Base-by-base conservation (phyloP, 805 yeast genomes). In the Candida khao-thaluensis region DNA sequence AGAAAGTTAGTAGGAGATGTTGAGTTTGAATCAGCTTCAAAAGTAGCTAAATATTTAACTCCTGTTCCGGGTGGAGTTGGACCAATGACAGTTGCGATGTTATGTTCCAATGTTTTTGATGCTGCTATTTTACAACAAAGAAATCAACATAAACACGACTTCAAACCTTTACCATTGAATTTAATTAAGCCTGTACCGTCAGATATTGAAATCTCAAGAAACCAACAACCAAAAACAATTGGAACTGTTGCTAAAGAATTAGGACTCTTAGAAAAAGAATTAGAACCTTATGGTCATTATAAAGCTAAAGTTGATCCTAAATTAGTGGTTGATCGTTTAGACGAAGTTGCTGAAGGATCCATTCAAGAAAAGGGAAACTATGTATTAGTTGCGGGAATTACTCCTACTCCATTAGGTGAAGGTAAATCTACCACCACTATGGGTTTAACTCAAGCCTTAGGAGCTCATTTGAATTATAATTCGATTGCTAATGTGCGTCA, bases 31-130 rank as follows among this genome's bases (percentile, higher is more conserved):
- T 63, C 73, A 25, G 79, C 82, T 40, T 59, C 64, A 27, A 63
- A 66, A 37, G 75, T 70, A 47, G 81, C 89, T 4, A 70, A 81
- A 6, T 71, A 73, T 51, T 70, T 85, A 47, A 85, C 95, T n/a
- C 95, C 95, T 7, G 95, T 85, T 42, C 95, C 95, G 37, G 95
- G 95, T 59, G 95, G 95, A 49, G 95, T 85, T 48, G 95, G 95
- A 37, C 95, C 95, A 56, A 85, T 85, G 95, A 85, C 95, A 10
- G 91, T 85, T 32, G 93, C 93, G 18, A 81, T 82, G 79, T 68
- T 85, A 41, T 76, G 83, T 59, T 79, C 79, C 48, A 85, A 85
- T 58, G 89, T 85, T 20, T 66, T 80, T 26, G 63, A 70, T 40
- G 83, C 90, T 37, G 90, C 93, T 27, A 72, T 82, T 52, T 66